These are phyloP conservation scores for Talaromyces nanjingensis DNA, from an alignment of 495 filamentous ascomycete genomes.

Conservation along the genomic window DNA sequence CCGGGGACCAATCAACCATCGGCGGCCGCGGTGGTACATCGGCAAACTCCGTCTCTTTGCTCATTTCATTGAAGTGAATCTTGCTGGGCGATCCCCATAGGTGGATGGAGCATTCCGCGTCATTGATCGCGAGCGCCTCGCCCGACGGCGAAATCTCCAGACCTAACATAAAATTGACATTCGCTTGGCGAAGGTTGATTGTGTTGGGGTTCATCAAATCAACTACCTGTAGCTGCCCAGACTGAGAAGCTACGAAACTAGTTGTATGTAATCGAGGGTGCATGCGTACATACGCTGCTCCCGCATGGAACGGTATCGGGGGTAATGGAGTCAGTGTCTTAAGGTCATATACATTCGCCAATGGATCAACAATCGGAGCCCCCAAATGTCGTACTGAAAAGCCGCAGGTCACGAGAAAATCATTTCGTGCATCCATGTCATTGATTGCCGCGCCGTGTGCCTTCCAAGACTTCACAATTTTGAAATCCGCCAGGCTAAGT, in stretches of 20 bases:
- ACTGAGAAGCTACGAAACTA: slow-evolving; percentile 81
- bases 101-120: slow-evolving; percentile 70
- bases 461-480: slow-evolving; percentile 77
- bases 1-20: slow-evolving; percentile 58
- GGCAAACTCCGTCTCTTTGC: slow-evolving; percentile 69
- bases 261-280: slow-evolving; percentile 93
- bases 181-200: slow-evolving; percentile 81
- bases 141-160: slow-evolving; percentile 88
- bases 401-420: slow-evolving; percentile 92
- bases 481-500: slow-evolving; percentile 69
- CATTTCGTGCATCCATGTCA: slow-evolving; percentile 91
- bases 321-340: slow-evolving; percentile 77
- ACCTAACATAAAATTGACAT: slow-evolving; percentile 63
- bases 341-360: slow-evolving; percentile 91
- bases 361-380: slow-evolving; percentile 67
- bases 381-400: slow-evolving; percentile 67
- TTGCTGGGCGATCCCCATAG: slow-evolving; percentile 91
- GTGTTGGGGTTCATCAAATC: slow-evolving; percentile 93
- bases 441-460: slow-evolving; percentile 78
- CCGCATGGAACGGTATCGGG: slow-evolving; percentile 85
- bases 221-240: slow-evolving; percentile 86
- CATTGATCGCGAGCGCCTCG: slow-evolving; percentile 76
- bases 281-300: slow-evolving; percentile 88
- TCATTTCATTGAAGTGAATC: slow-evolving; percentile 81
- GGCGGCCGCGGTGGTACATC: slow-evolving; percentile 48